Conservation (phyloP, 2,329 filamentous ascomycete species). For the Celoporthe dispersa region DNA sequence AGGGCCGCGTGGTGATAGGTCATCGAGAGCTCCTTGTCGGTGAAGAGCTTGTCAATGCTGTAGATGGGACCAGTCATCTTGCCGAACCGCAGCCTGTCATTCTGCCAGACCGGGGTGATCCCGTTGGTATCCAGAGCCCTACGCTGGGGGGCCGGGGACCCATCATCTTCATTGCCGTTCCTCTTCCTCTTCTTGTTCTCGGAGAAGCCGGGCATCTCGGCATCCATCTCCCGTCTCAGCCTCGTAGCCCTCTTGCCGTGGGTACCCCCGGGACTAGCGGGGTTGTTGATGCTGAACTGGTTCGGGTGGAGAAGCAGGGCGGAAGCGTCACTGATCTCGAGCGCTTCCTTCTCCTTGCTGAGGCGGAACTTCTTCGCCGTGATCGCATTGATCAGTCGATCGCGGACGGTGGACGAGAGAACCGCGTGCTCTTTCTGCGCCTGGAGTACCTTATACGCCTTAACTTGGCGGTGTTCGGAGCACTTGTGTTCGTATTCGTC, state of each 20-base stretch:
- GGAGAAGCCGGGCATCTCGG: constrained; percentile 56
- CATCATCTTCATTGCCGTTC: constrained; percentile 63
- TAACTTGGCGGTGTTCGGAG: constrained; percentile 61
- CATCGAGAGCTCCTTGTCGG: constrained; percentile 70
- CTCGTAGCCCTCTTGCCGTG: constrained; percentile 67
- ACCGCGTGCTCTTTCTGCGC: constrained; percentile 65
- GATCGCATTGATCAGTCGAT: constrained; percentile 69
- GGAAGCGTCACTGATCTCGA: constrained; percentile 69
- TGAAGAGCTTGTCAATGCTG: constrained; percentile 72
- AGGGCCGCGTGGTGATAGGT: constrained; percentile 67
- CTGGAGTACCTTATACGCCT: constrained; percentile 65
- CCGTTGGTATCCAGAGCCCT: constrained; percentile 59
- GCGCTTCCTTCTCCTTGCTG: constrained; percentile 68
- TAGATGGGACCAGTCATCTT: constrained; percentile 65
- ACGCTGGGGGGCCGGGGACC: constrained; percentile 63
- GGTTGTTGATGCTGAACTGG: constrained; percentile 69
- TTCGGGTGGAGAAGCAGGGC: constrained; percentile 69
- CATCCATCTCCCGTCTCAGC: constrained; percentile 62
- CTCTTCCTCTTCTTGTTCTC: constrained; percentile 68
- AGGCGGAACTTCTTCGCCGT: constrained; percentile 67
- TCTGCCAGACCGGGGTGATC: constrained; percentile 66
- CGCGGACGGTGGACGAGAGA: constrained; percentile 64
- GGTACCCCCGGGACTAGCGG: constrained; percentile 64
- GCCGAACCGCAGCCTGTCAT: constrained; percentile 59
- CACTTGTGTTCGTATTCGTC: constrained; percentile 67